Evolutionary conservation across 148 eudicot genomes (phyloP).

Genomic region (Rhododendron kiyosumense): DNA sequence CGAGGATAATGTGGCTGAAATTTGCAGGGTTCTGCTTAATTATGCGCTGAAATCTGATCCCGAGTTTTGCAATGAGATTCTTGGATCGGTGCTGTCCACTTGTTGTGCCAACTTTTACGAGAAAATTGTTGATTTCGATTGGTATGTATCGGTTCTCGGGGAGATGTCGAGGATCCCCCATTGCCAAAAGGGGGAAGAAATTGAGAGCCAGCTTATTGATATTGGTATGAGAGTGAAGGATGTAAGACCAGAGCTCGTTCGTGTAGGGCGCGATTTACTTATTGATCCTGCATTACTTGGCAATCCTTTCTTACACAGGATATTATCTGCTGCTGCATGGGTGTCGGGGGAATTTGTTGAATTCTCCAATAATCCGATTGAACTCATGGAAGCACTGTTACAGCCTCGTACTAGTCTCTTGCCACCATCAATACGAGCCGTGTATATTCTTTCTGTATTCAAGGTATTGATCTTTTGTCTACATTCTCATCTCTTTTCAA

Average conservation of each 20-base stretch:
- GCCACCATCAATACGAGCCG: conserved; percentile 63
- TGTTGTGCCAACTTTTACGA: conserved; percentile 74
- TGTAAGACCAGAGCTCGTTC: conserved; percentile 73
- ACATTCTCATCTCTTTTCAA: conserved; percentile 47
- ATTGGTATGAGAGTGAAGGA: conserved; percentile 95
- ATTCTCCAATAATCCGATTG: conserved; percentile 69
- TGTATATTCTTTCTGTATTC: conserved; percentile 73
- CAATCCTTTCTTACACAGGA: conserved; percentile 67
- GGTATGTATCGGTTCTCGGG: conserved; percentile 50
- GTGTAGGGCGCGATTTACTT: conserved; percentile 65
- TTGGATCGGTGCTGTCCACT: conserved; percentile 52
- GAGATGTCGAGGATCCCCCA: conserved; percentile 80
- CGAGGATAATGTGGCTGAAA: conserved; percentile 69
- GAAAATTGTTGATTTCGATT: conserved; percentile 20
- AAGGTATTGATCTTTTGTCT: conserved; percentile 69
- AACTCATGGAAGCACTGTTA: conserved; percentile 73
- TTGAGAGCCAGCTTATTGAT: conserved; percentile 79
- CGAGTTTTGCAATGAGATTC: conserved; percentile 75
- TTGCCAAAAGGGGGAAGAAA: conserved; percentile 82
- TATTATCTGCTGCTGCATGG: conserved; percentile 87
- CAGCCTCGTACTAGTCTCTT: conserved; percentile 87
- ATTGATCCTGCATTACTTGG: conserved; percentile 96
- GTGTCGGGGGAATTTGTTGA: conserved; percentile 76
- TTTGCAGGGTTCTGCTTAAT: conserved; percentile 58
- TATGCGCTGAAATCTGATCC: conserved; percentile 81